A percentile compares a stretch with the other conserved stretches of the same genome.
These are phyloP conservation scores for Lipomyces chichibuensis DNA, from an alignment of 805 yeast species.

Conservation along the genomic window DNA sequence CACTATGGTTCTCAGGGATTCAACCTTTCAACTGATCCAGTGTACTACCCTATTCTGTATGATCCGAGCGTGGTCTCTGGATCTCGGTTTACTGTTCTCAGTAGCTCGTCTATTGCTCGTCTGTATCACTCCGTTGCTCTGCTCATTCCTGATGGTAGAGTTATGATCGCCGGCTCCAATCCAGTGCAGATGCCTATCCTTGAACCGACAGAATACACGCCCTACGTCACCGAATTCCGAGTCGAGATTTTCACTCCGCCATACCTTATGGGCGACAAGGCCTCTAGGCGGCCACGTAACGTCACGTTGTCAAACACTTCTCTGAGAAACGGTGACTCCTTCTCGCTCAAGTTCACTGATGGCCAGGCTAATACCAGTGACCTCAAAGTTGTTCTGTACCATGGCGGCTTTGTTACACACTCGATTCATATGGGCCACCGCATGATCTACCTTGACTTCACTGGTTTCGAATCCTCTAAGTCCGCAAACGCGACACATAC, in stretches of 20 bases:
- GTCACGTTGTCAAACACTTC: slow-evolving; percentile 11
- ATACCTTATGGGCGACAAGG: slow-evolving; percentile 31
- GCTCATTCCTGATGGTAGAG: slow-evolving; percentile 30
- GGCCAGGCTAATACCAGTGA: slow-evolving; percentile 9
- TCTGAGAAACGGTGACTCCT: slow-evolving; percentile 20
- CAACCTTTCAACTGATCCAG: slow-evolving; percentile 28
- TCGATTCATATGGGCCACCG: slow-evolving; percentile 33
- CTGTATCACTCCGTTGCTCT: slow-evolving; percentile 30
- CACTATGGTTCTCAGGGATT: slow-evolving; percentile 31
- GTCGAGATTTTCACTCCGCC: slow-evolving; percentile 34
- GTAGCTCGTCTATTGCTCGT: slow-evolving; percentile 31
- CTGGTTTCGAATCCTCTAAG: slow-evolving; percentile 10
- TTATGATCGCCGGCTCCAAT: slow-evolving; percentile 30
- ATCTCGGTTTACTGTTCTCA: slow-evolving; percentile 20
- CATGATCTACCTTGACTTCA: slow-evolving; percentile 28
- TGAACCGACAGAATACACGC: slow-evolving; percentile 25
- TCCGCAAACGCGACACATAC: slow-evolving; percentile 12
- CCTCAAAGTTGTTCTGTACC: slow-evolving; percentile 24
- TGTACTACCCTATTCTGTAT: slow-evolving; percentile 24
- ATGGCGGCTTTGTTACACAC: slow-evolving; percentile 32
- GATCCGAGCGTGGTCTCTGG: slow-evolving; percentile 16
- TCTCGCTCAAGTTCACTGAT: slow-evolving; percentile 12
- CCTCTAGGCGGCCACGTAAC: slow-evolving; percentile 18
- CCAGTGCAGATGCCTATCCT: slow-evolving; percentile 33
- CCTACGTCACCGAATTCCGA: slow-evolving; percentile 31